phyloP scores from a whole-genome alignment of 2,329 filamentous ascomycete species.

The Malbranchea zuffiana region DNA sequence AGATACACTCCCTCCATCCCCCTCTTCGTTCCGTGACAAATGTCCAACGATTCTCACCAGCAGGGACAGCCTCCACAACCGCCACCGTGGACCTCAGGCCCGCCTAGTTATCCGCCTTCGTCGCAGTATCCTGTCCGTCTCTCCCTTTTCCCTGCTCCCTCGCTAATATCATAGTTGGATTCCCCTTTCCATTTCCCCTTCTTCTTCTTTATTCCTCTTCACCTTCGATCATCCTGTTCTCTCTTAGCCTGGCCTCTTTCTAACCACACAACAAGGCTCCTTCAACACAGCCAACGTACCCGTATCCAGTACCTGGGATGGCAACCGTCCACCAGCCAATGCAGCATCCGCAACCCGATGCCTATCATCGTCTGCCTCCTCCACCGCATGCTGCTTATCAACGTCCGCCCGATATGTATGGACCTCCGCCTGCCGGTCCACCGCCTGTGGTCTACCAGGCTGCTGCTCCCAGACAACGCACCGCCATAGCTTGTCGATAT shows the following conservation, averaged over 20 bases:
- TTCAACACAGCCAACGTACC: slow-evolving; percentile 18
- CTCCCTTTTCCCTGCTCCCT: slow-evolving; percentile 6
- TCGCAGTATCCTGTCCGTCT: slow-evolving; percentile 24
- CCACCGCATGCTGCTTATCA: slow-evolving; percentile 32
- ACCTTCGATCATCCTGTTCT: not conserved
- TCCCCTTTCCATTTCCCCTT: not conserved
- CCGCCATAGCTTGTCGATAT: slow-evolving; percentile 43
- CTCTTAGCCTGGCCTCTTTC: slow-evolving; percentile 10
- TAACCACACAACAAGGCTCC: slow-evolving; percentile 10
- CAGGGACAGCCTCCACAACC: slow-evolving; percentile 35
- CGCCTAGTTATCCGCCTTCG: slow-evolving; percentile 29
- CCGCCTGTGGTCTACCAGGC: slow-evolving; percentile 34
- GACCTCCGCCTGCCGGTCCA: slow-evolving; percentile 26
- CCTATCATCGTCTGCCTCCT: slow-evolving; percentile 36
- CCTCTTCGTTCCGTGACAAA: slow-evolving; percentile 27
- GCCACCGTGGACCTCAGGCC: slow-evolving; percentile 32
- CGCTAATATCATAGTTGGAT: no score
- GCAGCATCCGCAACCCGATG: slow-evolving; percentile 32
- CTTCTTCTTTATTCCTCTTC: slow-evolving; percentile 7
- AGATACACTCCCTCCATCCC: no score
- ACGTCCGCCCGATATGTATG: slow-evolving; percentile 33
- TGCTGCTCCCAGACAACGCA: slow-evolving; percentile 40
- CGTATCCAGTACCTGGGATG: slow-evolving; percentile 30
- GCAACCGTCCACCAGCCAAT: slow-evolving; percentile 32
- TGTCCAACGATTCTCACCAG: slow-evolving; percentile 36